Evolutionary conservation across 306 rosid species (phyloP).

Genomic region (Citrullus colocynthis): DNA sequence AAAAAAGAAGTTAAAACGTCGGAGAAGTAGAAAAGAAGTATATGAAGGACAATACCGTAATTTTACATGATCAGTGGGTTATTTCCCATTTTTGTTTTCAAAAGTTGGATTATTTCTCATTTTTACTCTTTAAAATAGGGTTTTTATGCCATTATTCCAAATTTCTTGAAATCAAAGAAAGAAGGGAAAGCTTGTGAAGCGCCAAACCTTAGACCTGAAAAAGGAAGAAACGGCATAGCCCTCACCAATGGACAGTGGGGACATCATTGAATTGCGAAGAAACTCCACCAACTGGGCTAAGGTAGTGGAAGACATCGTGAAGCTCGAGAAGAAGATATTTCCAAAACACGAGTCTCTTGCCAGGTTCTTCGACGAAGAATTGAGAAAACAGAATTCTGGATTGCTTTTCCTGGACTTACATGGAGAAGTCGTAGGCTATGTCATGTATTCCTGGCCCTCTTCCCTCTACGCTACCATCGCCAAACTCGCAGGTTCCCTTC

Average conservation of each 20-base stretch:
- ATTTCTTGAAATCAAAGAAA: background rate
- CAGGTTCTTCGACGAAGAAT: constrained; percentile 51
- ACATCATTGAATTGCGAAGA: constrained; percentile 37
- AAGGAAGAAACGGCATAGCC: background rate
- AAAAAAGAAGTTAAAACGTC: no score
- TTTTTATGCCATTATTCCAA: no score
- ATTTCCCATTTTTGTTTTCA: no score
- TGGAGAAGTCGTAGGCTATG: constrained; percentile 56
- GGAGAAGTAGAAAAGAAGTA: no score
- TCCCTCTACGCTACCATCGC: constrained; percentile 64
- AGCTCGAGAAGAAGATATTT: constrained; percentile 61
- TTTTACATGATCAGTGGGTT: no score
- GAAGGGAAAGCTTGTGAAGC: background rate
- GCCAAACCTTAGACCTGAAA: background rate
- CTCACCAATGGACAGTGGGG: constrained; percentile 24
- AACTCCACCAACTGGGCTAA: constrained; percentile 31
- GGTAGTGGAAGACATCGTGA: constrained; percentile 55
- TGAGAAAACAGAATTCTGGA: constrained; percentile 56
- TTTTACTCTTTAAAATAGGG: no score
- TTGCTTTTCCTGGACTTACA: constrained; percentile 44
- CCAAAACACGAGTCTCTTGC: constrained; percentile 84
- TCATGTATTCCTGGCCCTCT: constrained; percentile 82
- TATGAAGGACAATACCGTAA: no score
- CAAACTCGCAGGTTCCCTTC: constrained; percentile 66
- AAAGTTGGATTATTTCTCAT: no score